Conservation (phyloP, 441 rosid genomes). For the Cnidoscolus chayamansa region DNA sequence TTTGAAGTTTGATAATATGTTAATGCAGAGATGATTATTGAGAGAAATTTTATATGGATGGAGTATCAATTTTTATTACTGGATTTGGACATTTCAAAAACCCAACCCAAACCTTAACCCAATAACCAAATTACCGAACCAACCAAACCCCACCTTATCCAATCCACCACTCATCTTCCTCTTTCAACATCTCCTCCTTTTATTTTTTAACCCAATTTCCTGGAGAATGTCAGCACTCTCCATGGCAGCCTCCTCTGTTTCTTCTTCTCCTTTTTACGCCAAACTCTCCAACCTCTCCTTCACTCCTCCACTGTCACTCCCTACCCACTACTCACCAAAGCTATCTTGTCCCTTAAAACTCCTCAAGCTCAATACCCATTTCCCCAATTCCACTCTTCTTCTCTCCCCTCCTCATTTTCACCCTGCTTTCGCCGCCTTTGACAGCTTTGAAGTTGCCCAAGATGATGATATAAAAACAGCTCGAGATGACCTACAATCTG, state of each 20-base stretch:
- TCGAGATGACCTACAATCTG: slow-evolving; percentile 31
- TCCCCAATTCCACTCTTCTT: slow-evolving; percentile 23
- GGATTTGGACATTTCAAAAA: too few relatives aligned
- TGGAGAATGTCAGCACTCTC: slow-evolving; percentile 31
- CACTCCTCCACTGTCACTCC: slow-evolving; percentile 28
- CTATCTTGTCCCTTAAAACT: slow-evolving; percentile 35
- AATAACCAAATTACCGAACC: too few relatives aligned
- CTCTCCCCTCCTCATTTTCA: slow-evolving; percentile 29
- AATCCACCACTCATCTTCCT: too few relatives aligned
- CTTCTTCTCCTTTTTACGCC: slow-evolving; percentile 33
- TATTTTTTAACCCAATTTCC: not conserved
- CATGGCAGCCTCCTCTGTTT: slow-evolving; percentile 35
- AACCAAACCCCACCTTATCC: too few relatives aligned
- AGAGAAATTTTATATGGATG: too few relatives aligned
- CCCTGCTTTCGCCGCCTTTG: slow-evolving; percentile 39
- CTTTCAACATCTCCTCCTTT: too few relatives aligned
- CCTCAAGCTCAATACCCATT: slow-evolving; percentile 37
- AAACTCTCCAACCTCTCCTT: slow-evolving; percentile 27
- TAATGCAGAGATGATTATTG: too few relatives aligned
- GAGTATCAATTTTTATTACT: too few relatives aligned
- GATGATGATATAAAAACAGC: slow-evolving; percentile 21
- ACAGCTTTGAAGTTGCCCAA: slow-evolving; percentile 31
- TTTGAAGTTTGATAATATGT: too few relatives aligned
- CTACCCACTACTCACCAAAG: slow-evolving; percentile 23
- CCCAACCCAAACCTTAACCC: too few relatives aligned